phyloP scores from a whole-genome alignment of 345 rosid genomes.

The Acer saccharum region DNA sequence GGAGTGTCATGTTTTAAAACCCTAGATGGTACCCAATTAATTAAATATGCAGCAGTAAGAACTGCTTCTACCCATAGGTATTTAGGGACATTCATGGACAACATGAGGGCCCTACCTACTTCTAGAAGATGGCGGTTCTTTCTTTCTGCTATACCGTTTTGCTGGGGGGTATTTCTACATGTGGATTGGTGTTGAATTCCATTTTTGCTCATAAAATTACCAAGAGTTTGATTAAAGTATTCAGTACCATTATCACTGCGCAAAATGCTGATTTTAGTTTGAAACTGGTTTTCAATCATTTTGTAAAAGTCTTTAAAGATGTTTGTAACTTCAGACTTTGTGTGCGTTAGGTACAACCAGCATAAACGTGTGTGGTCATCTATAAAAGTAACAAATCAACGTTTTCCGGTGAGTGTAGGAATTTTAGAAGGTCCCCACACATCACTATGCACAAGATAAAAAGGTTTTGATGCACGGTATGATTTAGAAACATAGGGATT shows the following conservation, averaged over 20 bases:
- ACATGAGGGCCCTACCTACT: too few species aligned
- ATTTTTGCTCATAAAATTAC: too few species aligned
- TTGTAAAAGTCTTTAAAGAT: too few species aligned
- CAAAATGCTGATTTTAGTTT: not conserved
- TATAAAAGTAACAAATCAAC: not conserved
- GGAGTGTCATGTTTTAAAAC: not conserved
- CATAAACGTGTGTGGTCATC: not conserved
- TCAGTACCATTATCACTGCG: not conserved
- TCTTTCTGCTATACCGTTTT: too few species aligned
- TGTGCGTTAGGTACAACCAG: too few species aligned
- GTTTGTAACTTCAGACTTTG: too few species aligned
- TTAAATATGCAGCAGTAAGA: not conserved
- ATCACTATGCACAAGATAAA: too few species aligned
- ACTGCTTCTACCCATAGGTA: not conserved
- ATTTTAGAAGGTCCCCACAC: not conserved
- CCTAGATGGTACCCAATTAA: not conserved
- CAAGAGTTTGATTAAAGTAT: not conserved
- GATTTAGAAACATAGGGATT: not conserved
- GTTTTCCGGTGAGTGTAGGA: not conserved
- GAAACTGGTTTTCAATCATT: not conserved
- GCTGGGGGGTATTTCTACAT: too few species aligned
- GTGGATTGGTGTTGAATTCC: not conserved
- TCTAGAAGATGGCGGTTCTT: too few species aligned
- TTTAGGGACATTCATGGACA: too few species aligned
- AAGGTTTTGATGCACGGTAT: not conserved